Percentiles rank a stretch among this genome's conserved stretches.
phyloP scores from a whole-genome alignment of 208 protist genomes.

The Acanthamoeba comandoni region DNA sequence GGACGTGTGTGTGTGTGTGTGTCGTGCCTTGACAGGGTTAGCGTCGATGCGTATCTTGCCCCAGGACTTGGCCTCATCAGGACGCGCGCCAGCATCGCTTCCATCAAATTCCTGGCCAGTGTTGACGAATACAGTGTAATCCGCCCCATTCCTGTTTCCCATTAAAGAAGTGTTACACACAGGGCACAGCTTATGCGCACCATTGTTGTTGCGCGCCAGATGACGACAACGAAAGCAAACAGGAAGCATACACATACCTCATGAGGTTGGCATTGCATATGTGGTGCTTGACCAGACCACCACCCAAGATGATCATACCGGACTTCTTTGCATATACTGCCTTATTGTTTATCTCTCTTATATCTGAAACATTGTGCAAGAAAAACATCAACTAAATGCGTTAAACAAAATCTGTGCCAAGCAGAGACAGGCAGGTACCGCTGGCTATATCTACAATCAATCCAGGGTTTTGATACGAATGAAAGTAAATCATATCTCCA shows the following conservation, averaged over 20 bases:
- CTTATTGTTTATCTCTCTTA: conserved; percentile 95
- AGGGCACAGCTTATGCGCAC: no score
- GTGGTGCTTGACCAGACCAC: conserved; percentile 98
- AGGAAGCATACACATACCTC: conserved; percentile 76
- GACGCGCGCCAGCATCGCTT: conserved; percentile 96
- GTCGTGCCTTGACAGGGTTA: conserved; percentile 94
- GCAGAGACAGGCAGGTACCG: conserved; percentile 47
- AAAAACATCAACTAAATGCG: background rate
- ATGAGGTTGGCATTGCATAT: conserved; percentile 99
- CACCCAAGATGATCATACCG: conserved; percentile 98
- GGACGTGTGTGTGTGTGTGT: background rate
- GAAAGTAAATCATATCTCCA: conserved; percentile 99
- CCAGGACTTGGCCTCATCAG: conserved; percentile 99
- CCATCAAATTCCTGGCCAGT: conserved; percentile 98
- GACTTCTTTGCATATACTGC: conserved; percentile 94
- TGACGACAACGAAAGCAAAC: background rate
- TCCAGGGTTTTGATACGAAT: conserved; percentile 96
- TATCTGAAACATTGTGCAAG: conserved; percentile 92
- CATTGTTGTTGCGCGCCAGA: background rate
- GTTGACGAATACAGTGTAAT: conserved; percentile 97
- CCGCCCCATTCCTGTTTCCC: conserved; percentile 96
- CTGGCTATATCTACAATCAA: conserved; percentile 91
- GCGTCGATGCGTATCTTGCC: conserved; percentile 97
- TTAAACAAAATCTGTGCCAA: background rate
- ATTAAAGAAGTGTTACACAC: background rate